Base-by-base conservation (phyloP, 2,329 filamentous ascomycete genomes). In the Fusarium graminum region DNA sequence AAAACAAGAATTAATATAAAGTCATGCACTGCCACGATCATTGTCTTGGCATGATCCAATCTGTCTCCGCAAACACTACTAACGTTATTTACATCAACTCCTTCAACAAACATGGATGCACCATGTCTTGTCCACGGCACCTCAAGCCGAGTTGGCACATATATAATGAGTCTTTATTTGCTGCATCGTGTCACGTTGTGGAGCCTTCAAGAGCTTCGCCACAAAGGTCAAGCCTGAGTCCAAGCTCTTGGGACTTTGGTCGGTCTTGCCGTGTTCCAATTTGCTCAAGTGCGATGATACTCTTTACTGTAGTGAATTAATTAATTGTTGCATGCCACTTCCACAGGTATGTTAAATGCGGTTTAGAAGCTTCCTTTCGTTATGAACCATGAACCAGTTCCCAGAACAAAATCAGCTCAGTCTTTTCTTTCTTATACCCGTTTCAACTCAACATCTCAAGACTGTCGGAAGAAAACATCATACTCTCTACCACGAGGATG, bases 151-250 rank as follows among this genome's bases (percentile, higher is more conserved):
- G 43, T 64, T 67, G 53, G 53, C 59, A 49, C 10, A 46, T n/a
- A 34, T n/a, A 34, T 7, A 25, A 43, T 36, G 63, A 55, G 22
- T 8, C 45, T 17, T 65, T 60, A 63, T 58, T 59, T 52, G 49
- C 29, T 71, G 30, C 43, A 19, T 61, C 54, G 65, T 70, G 59
- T 55, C 30, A 52, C 28, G 50, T 41, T 45, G 68, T 71, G 67
- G 69, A 62, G 58, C 52, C 47, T 26, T 47, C 29, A 19, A 8
- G 43, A 53, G 67, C 70, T 67, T 66, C 64, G 68, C 64, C 65
- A 69, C 68, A 52, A 40, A 60, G 19, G 26, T 41, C 17, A 29
- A 49, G 30, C 42, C 13, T 28, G 6, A 43, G 59, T n/a, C 41
- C 47, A 49, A 52, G 63, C 54, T 62, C 50, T 55, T 51, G 50